Base-by-base conservation (phyloP, 2,329 filamentous ascomycete genomes). In the Fusarium compactum region DNA sequence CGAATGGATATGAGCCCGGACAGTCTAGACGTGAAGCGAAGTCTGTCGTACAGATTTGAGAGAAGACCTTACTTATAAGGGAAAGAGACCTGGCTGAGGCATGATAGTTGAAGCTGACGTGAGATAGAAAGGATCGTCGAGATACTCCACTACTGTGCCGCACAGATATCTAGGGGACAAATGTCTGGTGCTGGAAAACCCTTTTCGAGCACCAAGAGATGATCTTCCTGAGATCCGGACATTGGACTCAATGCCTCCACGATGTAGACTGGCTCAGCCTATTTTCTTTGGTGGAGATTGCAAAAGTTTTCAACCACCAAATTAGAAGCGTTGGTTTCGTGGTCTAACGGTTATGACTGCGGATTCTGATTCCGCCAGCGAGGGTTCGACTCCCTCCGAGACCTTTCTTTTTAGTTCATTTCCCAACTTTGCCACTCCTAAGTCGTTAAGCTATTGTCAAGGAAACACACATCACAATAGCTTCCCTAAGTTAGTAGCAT, bases 1-100 rank as follows among this genome's bases (percentile, higher is more conserved):
- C 0, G 4, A 9, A 10, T 27, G 14, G 12, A 12, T 8, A 8
- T n/a, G 0, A 12, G 2, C 1, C 7, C 3, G 3, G 18, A 14
- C 2, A 5, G 11, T 14, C 5, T 3, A 18, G 22, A 27, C 3
- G 6, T 8, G 6, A 11, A 25, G 4, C 29, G 4, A 6, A 46
- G 32, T 18, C 14, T 7, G 4, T 45, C 20, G 2, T 16, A 38
- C 18, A 38, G 5, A n/a, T 38, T 6, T 5, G 11, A 16, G 8
- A 34, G 24, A 25, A 10, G 11, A 5, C 30, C 30, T 50, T 16
- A 34, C 15, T 24, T 50, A 50, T 11, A 24, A 32, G 20, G 8
- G 16, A 50, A 9, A 8, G 2, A 6, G 9, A 48, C 10, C 18
- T n/a, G 58, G 22, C 5, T 15, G 14, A 60, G 32, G 58, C 4